Evolutionary conservation across 2,329 filamentous ascomycete genomes (phyloP), one percentile per base, ranked within the genome.

Genomic region (Sphaerulina musiva): DNA sequence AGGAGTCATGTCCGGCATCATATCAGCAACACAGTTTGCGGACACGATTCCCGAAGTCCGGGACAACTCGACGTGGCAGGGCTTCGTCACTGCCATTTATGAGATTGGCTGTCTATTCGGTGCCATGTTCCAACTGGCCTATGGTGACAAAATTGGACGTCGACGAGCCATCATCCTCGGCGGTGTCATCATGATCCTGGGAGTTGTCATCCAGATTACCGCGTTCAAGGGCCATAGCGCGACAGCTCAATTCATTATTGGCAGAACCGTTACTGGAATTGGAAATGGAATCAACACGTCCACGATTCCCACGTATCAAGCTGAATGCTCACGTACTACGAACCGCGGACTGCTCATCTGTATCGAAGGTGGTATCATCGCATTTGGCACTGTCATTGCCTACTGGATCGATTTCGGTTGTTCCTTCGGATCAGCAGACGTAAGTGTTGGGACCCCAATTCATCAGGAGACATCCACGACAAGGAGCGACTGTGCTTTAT

Each of bases 211-310:
- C 17, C 73, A 75, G 47, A 59, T 71, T 32, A 63, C 68, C 8
- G 46, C 69, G 1, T 59, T 72, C n/a, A 39, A 36, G 31, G 68
- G 68, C 26, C 43, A 66, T 38, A 61, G 66, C 23, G 65, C 68
- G 1, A 72, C 72, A 1, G 73, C 75, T 3, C 78, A 80, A 58
- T 77, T 80, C 66, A 78, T 80, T 56, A 65, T 79, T 50, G 78
- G 78, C 8, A 73, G 78, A 46, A 72, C 74, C 3, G 71, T 80
- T 47, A 80, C 78, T 14, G 78, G 78, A 50, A 65, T 80, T 17
- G 78, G 78, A 5, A 80, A 80, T 56, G 78, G 78, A 17, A 78
- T 80, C 69, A 80, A 80, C 66, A 80, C 77, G 3, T 74, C 51
- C 83, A 62, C 60, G 0, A 76, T 79, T 11, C 77, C 76, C 3